Conservation (phyloP, 2,329 filamentous ascomycete genomes). For the Ophiostoma quercus region DNA sequence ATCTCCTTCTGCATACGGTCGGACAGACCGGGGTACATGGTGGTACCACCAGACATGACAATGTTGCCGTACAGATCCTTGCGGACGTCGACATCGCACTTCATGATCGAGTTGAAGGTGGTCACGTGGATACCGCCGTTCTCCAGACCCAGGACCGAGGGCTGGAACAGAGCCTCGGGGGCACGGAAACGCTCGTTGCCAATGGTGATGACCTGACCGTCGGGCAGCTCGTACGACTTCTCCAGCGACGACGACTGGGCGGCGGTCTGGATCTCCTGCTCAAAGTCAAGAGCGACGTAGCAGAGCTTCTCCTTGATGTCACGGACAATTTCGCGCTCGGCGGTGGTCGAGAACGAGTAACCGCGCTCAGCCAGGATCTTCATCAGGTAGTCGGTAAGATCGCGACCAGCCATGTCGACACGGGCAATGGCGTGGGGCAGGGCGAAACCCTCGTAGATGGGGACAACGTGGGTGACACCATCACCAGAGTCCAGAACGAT, state of each 20-base stretch:
- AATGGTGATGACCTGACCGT: slow-evolving; percentile 99
- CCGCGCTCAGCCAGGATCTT: slow-evolving; percentile 99
- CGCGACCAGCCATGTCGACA: slow-evolving; percentile 99
- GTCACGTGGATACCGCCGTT: slow-evolving; percentile 98
- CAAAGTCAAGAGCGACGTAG: slow-evolving; percentile 99
- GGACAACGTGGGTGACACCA: slow-evolving; percentile 99
- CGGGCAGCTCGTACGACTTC: slow-evolving; percentile 99
- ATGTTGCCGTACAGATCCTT: slow-evolving; percentile 99
- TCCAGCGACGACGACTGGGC: slow-evolving; percentile 97
- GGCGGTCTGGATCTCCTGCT: slow-evolving; percentile 99
- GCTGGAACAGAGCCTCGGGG: slow-evolving; percentile 99
- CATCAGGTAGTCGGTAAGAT: slow-evolving; percentile 99
- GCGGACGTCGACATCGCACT: slow-evolving; percentile 99
- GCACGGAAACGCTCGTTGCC: slow-evolving; percentile 99
- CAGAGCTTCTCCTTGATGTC: slow-evolving; percentile 99
- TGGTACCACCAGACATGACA: slow-evolving; percentile 99
- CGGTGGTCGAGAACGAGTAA: slow-evolving; percentile 99
- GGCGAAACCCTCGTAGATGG: slow-evolving; percentile 99
- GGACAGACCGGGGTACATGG: slow-evolving; percentile 99
- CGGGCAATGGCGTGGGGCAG: slow-evolving; percentile 99
- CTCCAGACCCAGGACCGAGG: slow-evolving; percentile 95
- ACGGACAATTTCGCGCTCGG: slow-evolving; percentile 99
- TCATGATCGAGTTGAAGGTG: slow-evolving; percentile 99
- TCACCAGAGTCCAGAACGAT: slow-evolving; percentile 99
- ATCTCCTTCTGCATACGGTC: slow-evolving; percentile 99